Evolutionary conservation across 768 basidiomycete genomes (phyloP).

Genomic region (Mycena galopus): DNA sequence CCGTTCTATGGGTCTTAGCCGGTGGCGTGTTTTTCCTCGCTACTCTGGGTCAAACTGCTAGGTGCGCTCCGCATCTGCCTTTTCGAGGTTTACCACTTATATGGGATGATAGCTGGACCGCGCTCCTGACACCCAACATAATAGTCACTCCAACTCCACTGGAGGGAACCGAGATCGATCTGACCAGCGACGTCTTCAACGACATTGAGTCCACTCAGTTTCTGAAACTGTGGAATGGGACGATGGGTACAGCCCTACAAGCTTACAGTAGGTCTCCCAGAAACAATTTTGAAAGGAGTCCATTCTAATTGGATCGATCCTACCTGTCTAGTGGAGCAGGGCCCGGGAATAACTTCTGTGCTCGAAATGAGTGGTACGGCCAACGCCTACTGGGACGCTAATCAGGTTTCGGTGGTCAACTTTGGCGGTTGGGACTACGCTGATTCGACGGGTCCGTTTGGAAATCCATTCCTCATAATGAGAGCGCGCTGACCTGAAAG

Average conservation of each 20-base stretch:
- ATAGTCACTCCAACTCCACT: not conserved
- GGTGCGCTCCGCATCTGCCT: not conserved
- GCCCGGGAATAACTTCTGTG: not conserved
- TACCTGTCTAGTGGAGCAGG: not conserved
- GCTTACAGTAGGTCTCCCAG: not conserved
- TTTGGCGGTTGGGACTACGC: not conserved
- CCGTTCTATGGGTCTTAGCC: constrained; percentile 3
- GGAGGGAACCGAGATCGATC: not conserved
- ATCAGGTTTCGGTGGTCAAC: not conserved
- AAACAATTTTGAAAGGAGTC: not conserved
- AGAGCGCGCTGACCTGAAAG: not conserved
- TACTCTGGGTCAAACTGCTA: constrained; percentile 12
- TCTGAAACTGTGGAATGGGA: not conserved
- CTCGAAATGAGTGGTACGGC: not conserved
- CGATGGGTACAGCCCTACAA: not conserved
- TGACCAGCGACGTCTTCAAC: not conserved
- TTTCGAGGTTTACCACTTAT: not conserved
- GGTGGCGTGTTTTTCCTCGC: constrained; percentile 5
- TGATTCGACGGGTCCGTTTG: not conserved
- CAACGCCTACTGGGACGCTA: not conserved
- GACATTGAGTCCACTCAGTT: not conserved
- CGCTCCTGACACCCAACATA: constrained; percentile 15
- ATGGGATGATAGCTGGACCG: constrained; percentile 1
- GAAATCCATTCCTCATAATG: not conserved
- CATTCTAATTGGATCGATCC: too few species aligned